Base-by-base conservation (phyloP, 1,284 basidiomycete genomes). In the Pseudozyma sp. region DNA sequence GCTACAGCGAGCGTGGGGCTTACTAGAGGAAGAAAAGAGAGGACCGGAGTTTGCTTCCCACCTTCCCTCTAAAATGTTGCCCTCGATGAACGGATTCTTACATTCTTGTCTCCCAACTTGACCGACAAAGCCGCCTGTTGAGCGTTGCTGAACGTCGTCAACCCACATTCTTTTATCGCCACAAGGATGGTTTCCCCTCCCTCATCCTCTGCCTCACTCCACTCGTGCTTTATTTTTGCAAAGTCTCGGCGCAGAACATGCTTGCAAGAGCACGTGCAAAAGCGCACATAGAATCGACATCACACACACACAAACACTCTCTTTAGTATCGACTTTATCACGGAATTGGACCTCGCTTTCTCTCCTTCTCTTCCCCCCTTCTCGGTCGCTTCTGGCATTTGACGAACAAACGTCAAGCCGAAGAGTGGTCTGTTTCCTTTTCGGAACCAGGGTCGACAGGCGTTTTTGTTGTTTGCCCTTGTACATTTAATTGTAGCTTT, bases 1-100 rank as follows among this genome's bases (percentile, higher is more conserved):
- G 71, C 40, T 74, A 74, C 58, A 68, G 71, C 62, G 71, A 74
- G 49, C 71, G 66, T 13, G 71, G 71, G 39, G 71, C 71, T 35
- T 74, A 74, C 58, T 74, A 64, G 48, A 34, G 24, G 24, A 24
- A 24, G 24, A 24, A 24, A 1, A 24, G 24, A 24, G 24, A 24
- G 24, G 24, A 24, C 4, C 24, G 24, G 24, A 1, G 24, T 24
- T 24, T 24, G 24, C 24, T 24, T 24, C 24, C 24, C 24, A 2
- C 24, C 24, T 24, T 24, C 4, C 24, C 24, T 24, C 4, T 24
- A 24, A 24, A 24, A 24, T 24, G 24, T 24, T 24, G 24, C 24
- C 24, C 4, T 24, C 24, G 24, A 24, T 24, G 24, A 24, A 24
- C 24, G 24, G 24, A 24, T 24, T 24, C 24, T 24, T 24, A 2